Conservation (phyloP, 768 basidiomycete genomes). For the Suillus bovinus region DNA sequence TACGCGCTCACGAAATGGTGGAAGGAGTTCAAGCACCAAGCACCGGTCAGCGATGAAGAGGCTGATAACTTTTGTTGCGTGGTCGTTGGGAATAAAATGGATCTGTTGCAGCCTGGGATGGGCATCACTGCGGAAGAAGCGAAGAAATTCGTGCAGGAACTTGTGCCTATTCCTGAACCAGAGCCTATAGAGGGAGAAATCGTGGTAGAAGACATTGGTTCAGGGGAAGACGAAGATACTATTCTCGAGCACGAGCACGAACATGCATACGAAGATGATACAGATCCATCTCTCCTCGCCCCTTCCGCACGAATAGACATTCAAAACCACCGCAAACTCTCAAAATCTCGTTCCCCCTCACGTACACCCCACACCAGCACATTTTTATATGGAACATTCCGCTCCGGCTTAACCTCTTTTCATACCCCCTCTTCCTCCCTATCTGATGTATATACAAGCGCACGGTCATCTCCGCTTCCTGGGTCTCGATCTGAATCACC, state of each 20-base stretch:
- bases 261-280: slow-evolving; percentile 12
- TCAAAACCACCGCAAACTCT: slow-evolving; percentile 32
- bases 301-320: slow-evolving; percentile 20
- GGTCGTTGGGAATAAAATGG: slow-evolving; percentile 78
- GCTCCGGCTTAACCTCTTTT: slow-evolving; percentile 59
- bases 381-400: slow-evolving; percentile 47
- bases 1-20: slow-evolving; percentile 70
- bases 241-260: slow-evolving; percentile 22
- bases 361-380: slow-evolving; percentile 43
- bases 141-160: slow-evolving; percentile 51
- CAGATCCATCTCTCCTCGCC: slow-evolving; percentile 12
- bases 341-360: slow-evolving; percentile 48
- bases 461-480: slow-evolving; percentile 58
- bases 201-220: slow-evolving; percentile 12
- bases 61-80: slow-evolving; percentile 66
- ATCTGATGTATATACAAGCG: slow-evolving; percentile 63
- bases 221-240: slow-evolving; percentile 3
- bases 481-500: slow-evolving; percentile 30
- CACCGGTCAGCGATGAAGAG: slow-evolving; percentile 67
- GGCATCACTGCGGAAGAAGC: slow-evolving; percentile 45
- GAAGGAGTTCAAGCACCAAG: slow-evolving; percentile 67
- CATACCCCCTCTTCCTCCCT: slow-evolving; percentile 82
- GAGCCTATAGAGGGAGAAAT: slow-evolving; percentile 18
- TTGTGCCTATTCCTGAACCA: slow-evolving; percentile 45
- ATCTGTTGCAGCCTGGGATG: slow-evolving; percentile 41